Evolutionary conservation across 2,329 filamentous ascomycete species (phyloP), one percentile per base, ranked within the genome.

Genomic region (Arthroderma uncinatum): DNA sequence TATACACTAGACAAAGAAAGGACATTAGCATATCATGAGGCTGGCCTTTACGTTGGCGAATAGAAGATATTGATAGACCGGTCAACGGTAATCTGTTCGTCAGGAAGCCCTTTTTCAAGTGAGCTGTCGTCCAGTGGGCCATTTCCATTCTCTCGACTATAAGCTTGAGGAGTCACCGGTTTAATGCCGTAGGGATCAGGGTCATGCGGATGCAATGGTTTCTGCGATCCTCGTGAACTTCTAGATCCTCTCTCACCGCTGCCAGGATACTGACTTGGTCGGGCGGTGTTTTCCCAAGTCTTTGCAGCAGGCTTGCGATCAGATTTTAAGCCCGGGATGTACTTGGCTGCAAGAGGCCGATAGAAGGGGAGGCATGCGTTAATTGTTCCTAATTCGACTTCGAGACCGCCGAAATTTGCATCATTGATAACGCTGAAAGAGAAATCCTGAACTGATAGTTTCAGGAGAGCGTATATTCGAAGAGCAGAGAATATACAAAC

Each of bases 351-450:
- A 7, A 55, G 28, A 3, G 53, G 53, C 12, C 53, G 36, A 21
- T 55, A 55, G 37, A 55, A 55, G 4, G 53, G 53, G 9, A 55
- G 37, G 34, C 53, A 55, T 4, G 53, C 53, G 25, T 55, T 55
- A 16, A 44, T 55, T 39, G 53, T 30, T 5, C 36, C 53, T 23
- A 55, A 33, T 19, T 55, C 21, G 9, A 55, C 37, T 16, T 55
- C 53, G 7, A 55, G 25, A 9, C 33, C 53, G 10, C 23, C 53
- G 8, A 39, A 55, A 10, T 16, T 55, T 33, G 25, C 23, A 55
- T 55, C 53, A 19, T n/a, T 36, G 37, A 55, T 16, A 16, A 55
- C 37, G 16, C 37, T 44, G 25, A 23, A 33, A 3, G 53, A 33
- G 14, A 28, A 55, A 21, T 55, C 39, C 7, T 44, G 16, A 8